Percentiles rank a stretch among this genome's conserved stretches.
Evolutionary conservation across 2,329 filamentous ascomycete species (phyloP).

Genomic region (Akanthomyces muscarius): DNA sequence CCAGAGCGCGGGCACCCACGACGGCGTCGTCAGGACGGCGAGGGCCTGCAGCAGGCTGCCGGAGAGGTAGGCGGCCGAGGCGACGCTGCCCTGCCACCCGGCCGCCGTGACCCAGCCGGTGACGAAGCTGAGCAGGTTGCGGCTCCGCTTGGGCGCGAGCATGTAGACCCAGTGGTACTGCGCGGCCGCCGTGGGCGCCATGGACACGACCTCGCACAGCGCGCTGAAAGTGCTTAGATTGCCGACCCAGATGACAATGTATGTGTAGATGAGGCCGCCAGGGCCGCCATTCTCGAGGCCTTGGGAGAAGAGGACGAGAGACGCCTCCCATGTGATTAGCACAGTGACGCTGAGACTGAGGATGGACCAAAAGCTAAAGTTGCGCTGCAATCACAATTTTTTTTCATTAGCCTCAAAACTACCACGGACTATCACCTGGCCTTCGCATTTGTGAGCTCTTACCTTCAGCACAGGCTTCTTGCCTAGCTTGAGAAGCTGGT

Average conservation of each 20-base stretch:
- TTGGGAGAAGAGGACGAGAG: conserved; percentile 25
- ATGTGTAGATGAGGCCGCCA: conserved; percentile 48
- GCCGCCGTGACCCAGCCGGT: conserved; percentile 26
- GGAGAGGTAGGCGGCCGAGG: conserved; percentile 19
- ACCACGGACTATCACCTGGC: background rate
- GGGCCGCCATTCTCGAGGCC: conserved; percentile 42
- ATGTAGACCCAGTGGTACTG: conserved; percentile 55
- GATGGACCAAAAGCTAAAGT: conserved; percentile 42
- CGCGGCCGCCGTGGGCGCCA: conserved; percentile 46
- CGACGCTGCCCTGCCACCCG: conserved; percentile 27
- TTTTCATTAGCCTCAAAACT: background rate
- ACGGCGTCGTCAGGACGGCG: conserved; percentile 1
- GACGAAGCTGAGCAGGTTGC: conserved; percentile 38
- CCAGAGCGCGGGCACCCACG: conserved; percentile 7
- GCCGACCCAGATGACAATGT: conserved; percentile 40
- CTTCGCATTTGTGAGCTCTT: background rate
- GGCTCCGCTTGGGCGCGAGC: conserved; percentile 38
- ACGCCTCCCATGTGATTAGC: conserved; percentile 45
- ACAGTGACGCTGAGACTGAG: conserved; percentile 44
- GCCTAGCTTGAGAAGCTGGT: conserved; percentile 15
- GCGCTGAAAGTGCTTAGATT: conserved; percentile 34
- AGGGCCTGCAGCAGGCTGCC: conserved; percentile 1
- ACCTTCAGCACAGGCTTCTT: conserved; percentile 15
- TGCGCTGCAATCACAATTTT: conserved; percentile 27
- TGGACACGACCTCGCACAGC: conserved; percentile 33